Evolutionary conservation across 306 rosid genomes (phyloP).

Genomic region (Casuarina equisetifolia): DNA sequence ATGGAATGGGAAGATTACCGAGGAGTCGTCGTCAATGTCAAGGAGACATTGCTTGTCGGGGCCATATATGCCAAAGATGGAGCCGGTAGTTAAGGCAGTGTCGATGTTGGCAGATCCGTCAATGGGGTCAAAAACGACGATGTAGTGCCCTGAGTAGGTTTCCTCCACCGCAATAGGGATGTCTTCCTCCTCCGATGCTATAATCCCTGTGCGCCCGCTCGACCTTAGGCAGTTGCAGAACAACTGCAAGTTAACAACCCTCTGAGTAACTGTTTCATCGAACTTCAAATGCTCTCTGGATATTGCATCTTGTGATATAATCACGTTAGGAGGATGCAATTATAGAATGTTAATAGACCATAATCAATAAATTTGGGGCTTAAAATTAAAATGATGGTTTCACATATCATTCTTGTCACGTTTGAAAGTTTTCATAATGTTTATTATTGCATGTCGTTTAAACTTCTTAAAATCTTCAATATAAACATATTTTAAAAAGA

Average conservation of each 20-base stretch:
- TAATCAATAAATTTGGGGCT: too few relatives aligned
- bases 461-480: too few relatives aligned
- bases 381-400: too few relatives aligned
- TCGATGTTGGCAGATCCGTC: conserved; percentile 50
- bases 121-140: conserved; percentile 46
- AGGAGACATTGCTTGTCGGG: conserved; percentile 41
- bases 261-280: not conserved
- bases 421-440: too few relatives aligned
- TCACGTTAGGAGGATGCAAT: not conserved
- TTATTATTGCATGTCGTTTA: too few relatives aligned
- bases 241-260: conserved; percentile 22
- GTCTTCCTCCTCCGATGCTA: conserved; percentile 50
- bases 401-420: too few relatives aligned
- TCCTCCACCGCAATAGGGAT: conserved; percentile 51
- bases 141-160: conserved; percentile 45
- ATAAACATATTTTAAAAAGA: too few relatives aligned
- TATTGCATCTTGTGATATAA: not conserved
- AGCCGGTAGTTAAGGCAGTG: conserved; percentile 43
- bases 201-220: conserved; percentile 40
- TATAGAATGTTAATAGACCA: too few relatives aligned
- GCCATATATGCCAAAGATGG: conserved; percentile 44
- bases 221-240: conserved; percentile 46
- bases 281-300: not conserved
- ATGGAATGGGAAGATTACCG: conserved; percentile 24
- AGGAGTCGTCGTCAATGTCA: conserved; percentile 28